Percentiles rank a stretch among this genome's conserved stretches.
These are phyloP conservation scores for Clarireedia hainanense DNA, from an alignment of 2,329 filamentous ascomycete species.

Conservation along the genomic window DNA sequence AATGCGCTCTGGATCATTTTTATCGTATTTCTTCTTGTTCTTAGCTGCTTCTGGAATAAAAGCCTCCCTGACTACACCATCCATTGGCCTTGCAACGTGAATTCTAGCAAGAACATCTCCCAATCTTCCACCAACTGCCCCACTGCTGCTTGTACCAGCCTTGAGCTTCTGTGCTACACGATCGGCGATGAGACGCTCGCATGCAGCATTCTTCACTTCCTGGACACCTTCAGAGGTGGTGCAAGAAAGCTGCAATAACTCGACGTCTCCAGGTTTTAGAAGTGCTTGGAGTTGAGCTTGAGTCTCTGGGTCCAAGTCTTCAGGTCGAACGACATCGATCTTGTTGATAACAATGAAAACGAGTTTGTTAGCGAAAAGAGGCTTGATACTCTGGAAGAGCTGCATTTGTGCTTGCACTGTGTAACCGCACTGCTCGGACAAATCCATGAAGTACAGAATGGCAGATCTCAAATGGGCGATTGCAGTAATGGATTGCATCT, in stretches of 20 bases:
- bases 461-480: slow-evolving; percentile 94
- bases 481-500: slow-evolving; percentile 97
- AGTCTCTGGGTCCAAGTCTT: slow-evolving; percentile 74
- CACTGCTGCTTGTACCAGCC: slow-evolving; percentile 71
- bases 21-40: slow-evolving; percentile 80
- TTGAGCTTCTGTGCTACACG: slow-evolving; percentile 94
- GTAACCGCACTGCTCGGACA: slow-evolving; percentile 95
- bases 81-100: slow-evolving; percentile 91
- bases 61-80: slow-evolving; percentile 67
- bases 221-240: slow-evolving; percentile 92
- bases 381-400: slow-evolving; percentile 94
- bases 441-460: slow-evolving; percentile 96
- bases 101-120: slow-evolving; percentile 90
- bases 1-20: slow-evolving; percentile 75
- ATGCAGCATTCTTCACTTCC: slow-evolving; percentile 88
- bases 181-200: slow-evolving; percentile 86
- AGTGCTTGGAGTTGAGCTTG: slow-evolving; percentile 72
- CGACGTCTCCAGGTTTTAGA: slow-evolving; percentile 80
- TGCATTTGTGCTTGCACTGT: slow-evolving; percentile 87
- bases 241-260: slow-evolving; percentile 89
- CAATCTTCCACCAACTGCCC: slow-evolving; percentile 70
- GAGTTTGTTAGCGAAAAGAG: slow-evolving; percentile 93
- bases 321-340: slow-evolving; percentile 83
- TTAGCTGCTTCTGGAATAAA: slow-evolving; percentile 85
- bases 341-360: slow-evolving; percentile 98